Conservation (phyloP, 2,329 filamentous ascomycete genomes). For the Aspergillus latus region DNA sequence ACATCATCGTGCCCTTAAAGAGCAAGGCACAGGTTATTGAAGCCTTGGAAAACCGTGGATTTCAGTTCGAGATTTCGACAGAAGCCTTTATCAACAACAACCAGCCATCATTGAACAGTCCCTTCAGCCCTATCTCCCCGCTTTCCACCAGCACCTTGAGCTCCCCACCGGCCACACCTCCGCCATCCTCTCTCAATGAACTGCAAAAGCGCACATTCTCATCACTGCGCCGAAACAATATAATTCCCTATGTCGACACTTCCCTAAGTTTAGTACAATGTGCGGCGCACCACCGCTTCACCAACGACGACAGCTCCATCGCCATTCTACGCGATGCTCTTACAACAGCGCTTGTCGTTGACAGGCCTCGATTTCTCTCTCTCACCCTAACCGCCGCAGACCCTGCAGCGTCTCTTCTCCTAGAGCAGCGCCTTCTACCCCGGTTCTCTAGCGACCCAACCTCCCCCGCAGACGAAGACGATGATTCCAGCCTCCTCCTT, state of each 20-base stretch:
- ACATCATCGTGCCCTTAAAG: conserved; percentile 82
- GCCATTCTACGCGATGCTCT: conserved; percentile 42
- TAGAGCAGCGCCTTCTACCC: conserved; percentile 54
- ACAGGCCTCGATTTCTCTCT: conserved; percentile 50
- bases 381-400: conserved; percentile 48
- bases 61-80: conserved; percentile 72
- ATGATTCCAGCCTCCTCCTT: conserved; percentile 66
- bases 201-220: conserved; percentile 80
- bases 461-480: conserved; percentile 36
- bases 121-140: conserved; percentile 34
- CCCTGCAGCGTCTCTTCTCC: conserved; percentile 46
- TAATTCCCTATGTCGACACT: conserved; percentile 69
- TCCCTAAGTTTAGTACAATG: conserved; percentile 76
- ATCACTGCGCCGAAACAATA: conserved; percentile 73
- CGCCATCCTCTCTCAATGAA: conserved; percentile 74
- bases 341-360: conserved; percentile 38
- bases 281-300: conserved; percentile 61
- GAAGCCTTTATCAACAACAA: conserved; percentile 64
- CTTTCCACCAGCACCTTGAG: conserved; percentile 25
- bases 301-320: conserved; percentile 38
- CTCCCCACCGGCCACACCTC: conserved; percentile 64
- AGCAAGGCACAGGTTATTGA: conserved; percentile 72
- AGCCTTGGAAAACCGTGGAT: conserved; percentile 75
- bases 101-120: conserved; percentile 49
- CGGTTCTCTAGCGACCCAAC: conserved; percentile 65